Conservation (phyloP, 163 green algal genomes). For the Botryococcus braunii region DNA sequence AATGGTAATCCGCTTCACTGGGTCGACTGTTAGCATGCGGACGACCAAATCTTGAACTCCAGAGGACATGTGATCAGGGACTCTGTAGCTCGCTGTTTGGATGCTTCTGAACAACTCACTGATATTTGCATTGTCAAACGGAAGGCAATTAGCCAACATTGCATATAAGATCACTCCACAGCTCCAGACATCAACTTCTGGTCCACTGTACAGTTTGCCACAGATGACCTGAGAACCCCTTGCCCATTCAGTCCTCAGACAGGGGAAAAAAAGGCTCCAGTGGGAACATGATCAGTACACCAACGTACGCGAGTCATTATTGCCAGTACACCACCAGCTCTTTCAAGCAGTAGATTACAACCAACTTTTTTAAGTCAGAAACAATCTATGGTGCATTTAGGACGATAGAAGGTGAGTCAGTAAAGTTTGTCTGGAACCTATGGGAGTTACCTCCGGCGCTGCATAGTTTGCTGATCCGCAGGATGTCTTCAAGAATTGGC, state of each 20-base stretch:
- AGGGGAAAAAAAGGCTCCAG: too few species aligned
- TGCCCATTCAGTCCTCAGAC: too few species aligned
- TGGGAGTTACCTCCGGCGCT: conserved; percentile 94
- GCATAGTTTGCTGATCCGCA: conserved; percentile 98
- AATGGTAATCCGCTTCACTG: conserved; percentile 98
- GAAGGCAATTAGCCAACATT: conserved; percentile 91
- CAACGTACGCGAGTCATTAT: too few species aligned
- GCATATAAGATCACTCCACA: conserved; percentile 99
- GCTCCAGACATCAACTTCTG: conserved; percentile 98
- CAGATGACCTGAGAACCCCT: conserved; percentile 94
- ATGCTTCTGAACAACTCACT: conserved; percentile 99
- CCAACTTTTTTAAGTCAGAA: too few species aligned
- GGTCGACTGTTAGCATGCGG: conserved; percentile 96
- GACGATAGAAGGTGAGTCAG: too few species aligned
- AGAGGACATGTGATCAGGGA: conserved; percentile 87
- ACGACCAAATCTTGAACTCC: conserved; percentile 94
- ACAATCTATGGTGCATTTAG: too few species aligned
- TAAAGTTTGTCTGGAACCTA: too few species aligned
- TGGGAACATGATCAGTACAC: too few species aligned
- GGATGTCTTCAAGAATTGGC: conserved; percentile 96
- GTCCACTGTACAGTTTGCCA: conserved; percentile 90
- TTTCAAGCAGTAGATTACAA: too few species aligned
- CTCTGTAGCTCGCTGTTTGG: conserved; percentile 95
- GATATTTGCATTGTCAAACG: conserved; percentile 99
- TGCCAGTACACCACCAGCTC: too few species aligned